Base-by-base conservation (phyloP, 192 early-diverging fungal genomes). In the Coemansia sp. region DNA sequence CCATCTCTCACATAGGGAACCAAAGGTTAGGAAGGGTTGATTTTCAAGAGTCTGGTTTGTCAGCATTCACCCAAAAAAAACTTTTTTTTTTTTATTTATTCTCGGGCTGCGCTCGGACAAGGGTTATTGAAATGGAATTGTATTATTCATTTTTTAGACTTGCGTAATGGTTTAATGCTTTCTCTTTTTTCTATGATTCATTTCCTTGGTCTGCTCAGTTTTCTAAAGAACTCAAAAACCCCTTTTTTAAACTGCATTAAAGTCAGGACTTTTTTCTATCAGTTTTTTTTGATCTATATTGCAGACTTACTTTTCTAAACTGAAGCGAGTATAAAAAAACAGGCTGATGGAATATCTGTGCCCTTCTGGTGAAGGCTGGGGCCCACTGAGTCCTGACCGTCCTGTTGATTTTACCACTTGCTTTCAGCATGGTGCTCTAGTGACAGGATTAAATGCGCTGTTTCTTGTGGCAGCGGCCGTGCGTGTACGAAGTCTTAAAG, bases 321-420 rank as follows among this genome's bases (percentile, higher is more conserved):
- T 32, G 22, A 7, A 58, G 1, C 57, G 32, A 25, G 57, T 19
- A 20, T 19, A 58, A 11, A 20, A 31, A 58, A 11, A 20, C 32
- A 31, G 57, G 17, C 17, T 52, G 36, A 66, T 66, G 64, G 39
- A 0, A 23, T 20, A 23, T 32, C 23, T 54, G 64, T 83, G 80
- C 54, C 71, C 68, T 21, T 71, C 72, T n/a, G 59, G 52, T 22
- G 80, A 83, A 29, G 80, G 80, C 71, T 83, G 75, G 75, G 80
- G 80, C n/a, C 80, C 80, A 23, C 59, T 78, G 23, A 83, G 80
- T 51, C 71, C 74, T 17, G 66, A 24, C 30, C 75, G 80, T 3
- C 75, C 74, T 0, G 72, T 75, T 29, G 80, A 83, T 60, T 75
- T 83, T 60, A 75, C 80, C 2, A 14, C 58, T 8, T 83, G 80